Percentiles rank a stretch among this genome's conserved stretches.
phyloP scores from a whole-genome alignment of 2,329 filamentous ascomycete genomes.

The Cordyceps farinosa region DNA sequence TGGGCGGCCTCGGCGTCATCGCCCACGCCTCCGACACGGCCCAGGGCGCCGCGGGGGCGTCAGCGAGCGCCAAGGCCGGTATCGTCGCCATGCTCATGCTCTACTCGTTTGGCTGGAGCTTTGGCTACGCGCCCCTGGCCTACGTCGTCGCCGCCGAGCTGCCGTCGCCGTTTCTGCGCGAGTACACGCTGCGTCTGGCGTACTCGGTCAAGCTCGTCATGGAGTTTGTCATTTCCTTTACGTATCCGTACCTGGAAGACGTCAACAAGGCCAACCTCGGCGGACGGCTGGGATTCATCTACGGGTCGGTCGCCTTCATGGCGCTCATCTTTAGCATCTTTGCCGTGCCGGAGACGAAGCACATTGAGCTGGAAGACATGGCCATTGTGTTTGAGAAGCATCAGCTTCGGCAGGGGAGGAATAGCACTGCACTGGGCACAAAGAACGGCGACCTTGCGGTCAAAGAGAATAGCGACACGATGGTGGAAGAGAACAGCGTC shows the following conservation, averaged over 20 bases:
- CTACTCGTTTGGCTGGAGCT: conserved; percentile 29
- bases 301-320: not conserved
- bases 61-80: conserved; percentile 22
- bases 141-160: conserved; percentile 36
- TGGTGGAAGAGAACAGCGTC: too few species aligned
- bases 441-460: too few species aligned
- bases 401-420: too few species aligned
- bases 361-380: conserved; percentile 3
- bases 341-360: not conserved
- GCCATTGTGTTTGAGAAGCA: not conserved
- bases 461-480: too few species aligned
- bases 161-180: conserved; percentile 22
- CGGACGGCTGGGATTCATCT: not conserved
- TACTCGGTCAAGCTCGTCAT: conserved; percentile 4
- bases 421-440: too few species aligned
- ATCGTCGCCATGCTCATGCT: conserved; percentile 34
- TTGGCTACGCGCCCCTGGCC: conserved; percentile 34
- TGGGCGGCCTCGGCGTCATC: conserved; percentile 35
- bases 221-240: conserved; percentile 7
- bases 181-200: not conserved
- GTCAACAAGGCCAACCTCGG: not conserved
- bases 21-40: conserved; percentile 17
- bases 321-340: not conserved
- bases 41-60: not conserved
- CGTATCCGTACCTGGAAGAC: conserved; percentile 3